A percentile compares a stretch with the other conserved stretches of the same genome.
Conservation (phyloP, 176 grass and related monocot species). For the Triticum timopheevii region DNA sequence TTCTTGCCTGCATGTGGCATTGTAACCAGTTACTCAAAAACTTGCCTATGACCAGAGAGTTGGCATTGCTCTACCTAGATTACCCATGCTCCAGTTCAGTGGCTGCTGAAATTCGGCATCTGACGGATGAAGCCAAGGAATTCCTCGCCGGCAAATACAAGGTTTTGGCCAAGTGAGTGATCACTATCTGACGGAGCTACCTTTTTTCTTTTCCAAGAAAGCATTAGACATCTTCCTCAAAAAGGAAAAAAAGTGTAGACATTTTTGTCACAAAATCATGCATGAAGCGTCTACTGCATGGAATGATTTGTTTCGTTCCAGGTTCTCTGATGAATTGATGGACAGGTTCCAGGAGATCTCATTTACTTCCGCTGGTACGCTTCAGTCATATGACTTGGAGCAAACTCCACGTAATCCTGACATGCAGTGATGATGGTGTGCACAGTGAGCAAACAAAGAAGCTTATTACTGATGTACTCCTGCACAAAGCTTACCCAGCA, state of each 20-base stretch:
- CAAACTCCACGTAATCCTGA: constrained; percentile 62
- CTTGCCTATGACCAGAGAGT: constrained; percentile 80
- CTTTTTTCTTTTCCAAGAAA: not conserved
- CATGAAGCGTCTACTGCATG: not conserved
- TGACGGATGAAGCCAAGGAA: constrained; percentile 54
- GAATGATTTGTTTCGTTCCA: constrained; percentile 29
- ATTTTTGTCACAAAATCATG: not conserved
- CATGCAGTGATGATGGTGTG: constrained; percentile 36
- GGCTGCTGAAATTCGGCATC: constrained; percentile 44
- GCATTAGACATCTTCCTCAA: not conserved
- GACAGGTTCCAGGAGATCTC: constrained; percentile 33
- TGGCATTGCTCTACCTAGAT: constrained; percentile 85
- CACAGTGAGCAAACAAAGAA: constrained; percentile 53
- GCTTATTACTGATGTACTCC: constrained; percentile 57
- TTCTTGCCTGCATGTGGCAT: constrained; percentile 85
- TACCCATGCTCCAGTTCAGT: constrained; percentile 60
- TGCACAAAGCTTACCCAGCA: constrained; percentile 63
- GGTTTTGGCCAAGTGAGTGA: constrained; percentile 46
- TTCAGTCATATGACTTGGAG: constrained; percentile 66
- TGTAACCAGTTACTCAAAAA: constrained; percentile 83
- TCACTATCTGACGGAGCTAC: not conserved
- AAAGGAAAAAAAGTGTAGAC: not conserved
- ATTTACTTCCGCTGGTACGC: constrained; percentile 49
- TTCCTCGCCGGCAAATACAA: constrained; percentile 55
- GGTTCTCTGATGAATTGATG: constrained; percentile 69